phyloP scores from a whole-genome alignment of 2,329 filamentous ascomycete species.

The Aureobasidium sp. region DNA sequence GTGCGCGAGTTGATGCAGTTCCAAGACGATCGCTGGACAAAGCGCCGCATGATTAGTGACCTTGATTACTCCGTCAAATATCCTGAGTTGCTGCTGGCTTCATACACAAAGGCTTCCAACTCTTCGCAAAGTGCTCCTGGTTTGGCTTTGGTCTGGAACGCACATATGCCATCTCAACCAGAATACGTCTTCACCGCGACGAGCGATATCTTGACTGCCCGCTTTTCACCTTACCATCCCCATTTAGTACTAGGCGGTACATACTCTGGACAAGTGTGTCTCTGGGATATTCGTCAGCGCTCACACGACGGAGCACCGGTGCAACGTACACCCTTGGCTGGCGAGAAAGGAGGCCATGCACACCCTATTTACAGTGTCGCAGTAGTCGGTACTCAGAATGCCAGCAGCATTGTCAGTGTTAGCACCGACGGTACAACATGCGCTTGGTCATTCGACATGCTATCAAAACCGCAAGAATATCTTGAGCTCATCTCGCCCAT shows the following conservation, averaged over 20 bases:
- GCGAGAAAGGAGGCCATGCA: slow-evolving; percentile 71
- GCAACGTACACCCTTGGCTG: slow-evolving; percentile 91
- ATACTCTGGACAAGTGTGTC: slow-evolving; percentile 90
- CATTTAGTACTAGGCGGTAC: slow-evolving; percentile 93
- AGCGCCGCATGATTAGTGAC: slow-evolving; percentile 94
- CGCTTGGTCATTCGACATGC: slow-evolving; percentile 96
- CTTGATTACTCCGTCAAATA: slow-evolving; percentile 95
- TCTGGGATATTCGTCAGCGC: slow-evolving; percentile 86
- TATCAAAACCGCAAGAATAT: slow-evolving; percentile 91
- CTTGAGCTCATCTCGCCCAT: slow-evolving; percentile 83
- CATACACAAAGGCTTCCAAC: slow-evolving; percentile 72
- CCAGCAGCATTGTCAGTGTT: slow-evolving; percentile 95
- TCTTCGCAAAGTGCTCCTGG: slow-evolving; percentile 83
- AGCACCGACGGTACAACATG: slow-evolving; percentile 96
- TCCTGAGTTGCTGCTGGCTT: slow-evolving; percentile 82
- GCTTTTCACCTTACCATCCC: slow-evolving; percentile 97
- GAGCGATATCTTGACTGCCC: slow-evolving; percentile 88
- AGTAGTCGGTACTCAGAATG: slow-evolving; percentile 96
- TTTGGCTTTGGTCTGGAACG: slow-evolving; percentile 93
- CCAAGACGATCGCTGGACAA: slow-evolving; percentile 91
- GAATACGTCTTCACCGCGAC: slow-evolving; percentile 97
- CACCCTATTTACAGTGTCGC: slow-evolving; percentile 94
- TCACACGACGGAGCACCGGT: slow-evolving; percentile 63
- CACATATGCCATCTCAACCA: slow-evolving; percentile 85
- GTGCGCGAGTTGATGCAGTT: slow-evolving; percentile 89